phyloP scores from a whole-genome alignment of 352 stramenopile genomes.

The Phytophthora tubulina region DNA sequence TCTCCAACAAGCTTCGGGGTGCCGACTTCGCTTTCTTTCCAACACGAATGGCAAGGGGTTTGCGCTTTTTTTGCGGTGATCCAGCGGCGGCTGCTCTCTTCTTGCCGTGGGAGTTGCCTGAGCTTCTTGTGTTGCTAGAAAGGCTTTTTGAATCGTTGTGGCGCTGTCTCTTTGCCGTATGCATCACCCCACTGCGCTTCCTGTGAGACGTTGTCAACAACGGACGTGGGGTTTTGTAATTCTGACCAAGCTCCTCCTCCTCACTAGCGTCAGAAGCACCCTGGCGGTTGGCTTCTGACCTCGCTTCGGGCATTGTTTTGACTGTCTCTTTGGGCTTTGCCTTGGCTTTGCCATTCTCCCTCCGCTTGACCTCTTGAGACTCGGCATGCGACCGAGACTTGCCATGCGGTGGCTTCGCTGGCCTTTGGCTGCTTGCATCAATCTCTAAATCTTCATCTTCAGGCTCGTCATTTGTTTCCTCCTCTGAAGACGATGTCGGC shows the following conservation, averaged over 20 bases:
- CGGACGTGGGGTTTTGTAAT: constrained; percentile 26
- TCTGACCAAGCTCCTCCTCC: neutral
- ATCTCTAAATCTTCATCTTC: constrained; percentile 22
- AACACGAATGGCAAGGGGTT: neutral
- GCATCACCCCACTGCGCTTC: constrained; percentile 21
- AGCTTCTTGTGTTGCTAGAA: neutral
- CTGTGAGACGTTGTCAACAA: constrained; percentile 38
- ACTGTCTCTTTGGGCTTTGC: neutral
- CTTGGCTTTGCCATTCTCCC: constrained; percentile 20
- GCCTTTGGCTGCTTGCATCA: constrained; percentile 5
- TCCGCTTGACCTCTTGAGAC: constrained; percentile 10
- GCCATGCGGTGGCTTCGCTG: constrained; percentile 2
- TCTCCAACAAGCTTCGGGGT: constrained; percentile 15
- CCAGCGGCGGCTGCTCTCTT: neutral
- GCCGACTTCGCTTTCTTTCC: constrained; percentile 36
- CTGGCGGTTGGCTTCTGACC: neutral
- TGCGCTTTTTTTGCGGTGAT: neutral
- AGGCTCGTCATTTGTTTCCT: constrained; percentile 18
- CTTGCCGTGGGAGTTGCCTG: neutral
- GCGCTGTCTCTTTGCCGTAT: constrained; percentile 5
- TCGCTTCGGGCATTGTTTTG: neutral
- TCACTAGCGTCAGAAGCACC: constrained; percentile 10
- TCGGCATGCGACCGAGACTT: constrained; percentile 11
- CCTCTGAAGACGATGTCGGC: constrained; percentile 16
- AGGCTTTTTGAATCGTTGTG: neutral